Conservation (phyloP, 768 basidiomycete genomes). For the Tubosaeta brunneosetosa region DNA sequence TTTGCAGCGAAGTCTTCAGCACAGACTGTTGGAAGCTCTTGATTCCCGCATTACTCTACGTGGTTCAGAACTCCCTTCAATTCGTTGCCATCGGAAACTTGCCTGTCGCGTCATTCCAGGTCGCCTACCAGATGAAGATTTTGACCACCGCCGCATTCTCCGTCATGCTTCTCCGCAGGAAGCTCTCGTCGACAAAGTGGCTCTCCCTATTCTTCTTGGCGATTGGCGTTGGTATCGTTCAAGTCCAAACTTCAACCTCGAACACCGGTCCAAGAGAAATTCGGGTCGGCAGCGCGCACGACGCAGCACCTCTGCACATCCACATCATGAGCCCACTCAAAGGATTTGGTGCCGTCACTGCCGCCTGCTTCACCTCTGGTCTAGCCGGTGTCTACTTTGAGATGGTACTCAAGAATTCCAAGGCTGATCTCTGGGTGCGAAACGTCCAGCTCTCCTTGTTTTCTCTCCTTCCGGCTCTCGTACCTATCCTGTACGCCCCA, state of each 20-base stretch:
- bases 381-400: slow-evolving; percentile 93
- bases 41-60: slow-evolving; percentile 92
- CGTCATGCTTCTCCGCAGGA: slow-evolving; percentile 74
- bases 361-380: slow-evolving; percentile 86
- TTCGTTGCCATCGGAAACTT: slow-evolving; percentile 95
- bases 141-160: slow-evolving; percentile 94
- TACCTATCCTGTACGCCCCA: slow-evolving; percentile 66
- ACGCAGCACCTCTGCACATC: slow-evolving; percentile 50
- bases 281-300: slow-evolving; percentile 65
- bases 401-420: slow-evolving; percentile 83
- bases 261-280: slow-evolving; percentile 29
- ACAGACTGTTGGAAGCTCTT: slow-evolving; percentile 97
- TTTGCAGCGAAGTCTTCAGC: slow-evolving; percentile 76
- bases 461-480: slow-evolving; percentile 83
- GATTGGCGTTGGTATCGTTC: slow-evolving; percentile 89
- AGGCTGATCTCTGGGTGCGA: slow-evolving; percentile 84
- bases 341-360: slow-evolving; percentile 78
- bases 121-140: slow-evolving; percentile 98
- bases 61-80: slow-evolving; percentile 95
- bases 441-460: slow-evolving; percentile 88
- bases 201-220: slow-evolving; percentile 82
- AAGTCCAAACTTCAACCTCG: slow-evolving; percentile 68
- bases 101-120: slow-evolving; percentile 95
- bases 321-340: slow-evolving; percentile 80
- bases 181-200: slow-evolving; percentile 77